phyloP scores from a whole-genome alignment of 805 yeast species.

The Candida railenensis region DNA sequence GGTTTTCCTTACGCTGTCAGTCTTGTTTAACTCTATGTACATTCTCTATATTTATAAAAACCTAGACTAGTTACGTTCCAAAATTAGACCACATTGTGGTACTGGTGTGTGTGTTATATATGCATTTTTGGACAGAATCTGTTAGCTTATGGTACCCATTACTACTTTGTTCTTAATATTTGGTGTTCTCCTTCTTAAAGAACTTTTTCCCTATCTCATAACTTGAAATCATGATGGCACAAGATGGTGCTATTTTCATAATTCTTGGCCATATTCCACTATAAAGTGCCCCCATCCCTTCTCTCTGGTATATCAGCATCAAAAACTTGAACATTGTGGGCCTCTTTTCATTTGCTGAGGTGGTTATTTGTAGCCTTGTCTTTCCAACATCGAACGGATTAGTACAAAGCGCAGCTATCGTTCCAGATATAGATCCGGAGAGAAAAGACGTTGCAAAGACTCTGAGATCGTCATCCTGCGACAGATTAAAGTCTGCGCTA shows the following conservation, averaged over 20 bases:
- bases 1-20: background rate
- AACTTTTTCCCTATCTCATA: conserved; percentile 82
- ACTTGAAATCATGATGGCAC: conserved; percentile 97
- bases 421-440: conserved; percentile 82
- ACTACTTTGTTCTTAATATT: background rate
- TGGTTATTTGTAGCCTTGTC: conserved; percentile 73
- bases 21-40: background rate
- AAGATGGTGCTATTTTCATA: conserved; percentile 91
- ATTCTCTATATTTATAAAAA: background rate
- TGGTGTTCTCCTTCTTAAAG: conserved; percentile 25
- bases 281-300: conserved; percentile 82
- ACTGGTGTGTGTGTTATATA: too few species aligned
- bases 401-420: conserved; percentile 80
- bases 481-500: conserved; percentile 21
- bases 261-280: conserved; percentile 86
- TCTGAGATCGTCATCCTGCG: conserved; percentile 30
- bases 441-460: conserved; percentile 65
- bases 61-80: too few species aligned
- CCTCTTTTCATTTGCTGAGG: conserved; percentile 30
- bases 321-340: conserved; percentile 70
- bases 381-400: conserved; percentile 98
- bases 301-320: conserved; percentile 58
- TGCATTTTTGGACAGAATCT: too few species aligned
- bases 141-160: too few species aligned
- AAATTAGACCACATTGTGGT: too few species aligned